phyloP scores from a whole-genome alignment of 768 basidiomycete genomes.

The Trametes elegans region DNA sequence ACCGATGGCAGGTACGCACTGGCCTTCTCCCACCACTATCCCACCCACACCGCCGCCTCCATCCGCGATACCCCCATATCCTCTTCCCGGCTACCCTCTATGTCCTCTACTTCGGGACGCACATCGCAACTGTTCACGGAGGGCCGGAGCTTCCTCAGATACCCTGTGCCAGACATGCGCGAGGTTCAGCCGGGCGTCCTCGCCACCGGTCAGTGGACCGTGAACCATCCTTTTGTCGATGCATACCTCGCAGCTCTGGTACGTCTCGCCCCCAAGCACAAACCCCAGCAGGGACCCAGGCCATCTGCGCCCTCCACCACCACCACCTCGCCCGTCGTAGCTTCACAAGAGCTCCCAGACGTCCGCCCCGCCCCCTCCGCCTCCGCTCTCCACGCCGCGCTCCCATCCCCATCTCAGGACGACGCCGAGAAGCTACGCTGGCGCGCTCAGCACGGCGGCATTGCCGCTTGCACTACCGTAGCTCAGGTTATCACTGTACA shows the following conservation, averaged over 20 bases:
- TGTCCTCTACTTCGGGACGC: too few relatives aligned
- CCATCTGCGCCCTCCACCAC: slow-evolving; percentile 7
- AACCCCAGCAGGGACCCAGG: not conserved
- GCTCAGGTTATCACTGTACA: slow-evolving; percentile 10
- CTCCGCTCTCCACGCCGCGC: too few relatives aligned
- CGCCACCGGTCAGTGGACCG: slow-evolving; percentile 43
- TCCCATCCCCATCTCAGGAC: not conserved
- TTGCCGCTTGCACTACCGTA: slow-evolving; percentile 7
- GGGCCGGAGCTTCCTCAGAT: slow-evolving; percentile 16
- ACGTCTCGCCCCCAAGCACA: slow-evolving; percentile 32
- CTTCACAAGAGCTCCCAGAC: not conserved
- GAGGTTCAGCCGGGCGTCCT: slow-evolving; percentile 37
- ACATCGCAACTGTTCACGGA: too few relatives aligned
- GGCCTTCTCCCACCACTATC: slow-evolving; percentile 21
- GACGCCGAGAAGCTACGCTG: slow-evolving; percentile 7
- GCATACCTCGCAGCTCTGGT: slow-evolving; percentile 49
- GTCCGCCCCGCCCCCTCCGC: not conserved
- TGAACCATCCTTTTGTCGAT: slow-evolving; percentile 47
- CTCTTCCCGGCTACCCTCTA: slow-evolving; percentile 21
- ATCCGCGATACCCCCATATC: slow-evolving; percentile 35
- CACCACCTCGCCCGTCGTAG: not conserved
- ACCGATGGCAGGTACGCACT: slow-evolving; percentile 21
- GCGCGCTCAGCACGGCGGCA: slow-evolving; percentile 12
- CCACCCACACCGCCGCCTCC: slow-evolving; percentile 38
- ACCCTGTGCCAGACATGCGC: slow-evolving; percentile 24